A percentile compares a stretch with the other conserved stretches of the same genome.
Evolutionary conservation across 2,329 filamentous ascomycete species (phyloP).

Genomic region (Lomentospora prolificans): DNA sequence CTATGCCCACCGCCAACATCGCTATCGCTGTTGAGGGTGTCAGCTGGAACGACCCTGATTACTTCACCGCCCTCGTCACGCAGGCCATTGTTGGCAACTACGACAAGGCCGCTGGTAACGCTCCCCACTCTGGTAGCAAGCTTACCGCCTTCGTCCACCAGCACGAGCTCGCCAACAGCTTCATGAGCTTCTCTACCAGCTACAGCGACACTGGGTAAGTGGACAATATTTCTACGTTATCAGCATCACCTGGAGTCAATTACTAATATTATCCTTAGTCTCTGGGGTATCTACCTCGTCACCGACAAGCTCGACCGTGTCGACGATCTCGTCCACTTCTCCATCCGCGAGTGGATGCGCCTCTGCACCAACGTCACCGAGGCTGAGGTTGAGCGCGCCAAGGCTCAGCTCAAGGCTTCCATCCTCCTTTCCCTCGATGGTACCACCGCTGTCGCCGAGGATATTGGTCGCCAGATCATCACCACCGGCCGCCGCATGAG

Average conservation of each 20-base stretch:
- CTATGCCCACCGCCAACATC: constrained; percentile 91
- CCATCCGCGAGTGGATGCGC: constrained; percentile 95
- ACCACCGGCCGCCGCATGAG: constrained; percentile 88
- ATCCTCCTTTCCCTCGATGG: constrained; percentile 95
- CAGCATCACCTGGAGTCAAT: not conserved
- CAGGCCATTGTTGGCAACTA: constrained; percentile 99
- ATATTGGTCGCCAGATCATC: constrained; percentile 97
- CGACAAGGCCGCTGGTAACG: constrained; percentile 97
- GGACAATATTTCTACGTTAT: not conserved
- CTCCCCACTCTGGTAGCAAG: constrained; percentile 95
- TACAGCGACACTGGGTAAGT: constrained; percentile 97
- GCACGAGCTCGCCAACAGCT: constrained; percentile 95
- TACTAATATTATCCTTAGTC: constrained; percentile 40
- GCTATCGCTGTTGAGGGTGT: constrained; percentile 98
- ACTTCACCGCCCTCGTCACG: constrained; percentile 95
- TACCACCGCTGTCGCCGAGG: constrained; percentile 93
- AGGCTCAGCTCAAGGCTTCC: constrained; percentile 97
- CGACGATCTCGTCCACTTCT: constrained; percentile 96
- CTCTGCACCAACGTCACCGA: constrained; percentile 80
- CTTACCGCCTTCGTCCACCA: constrained; percentile 91
- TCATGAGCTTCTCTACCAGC: constrained; percentile 99
- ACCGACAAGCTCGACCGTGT: constrained; percentile 79
- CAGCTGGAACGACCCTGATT: constrained; percentile 98
- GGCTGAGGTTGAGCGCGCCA: constrained; percentile 93
- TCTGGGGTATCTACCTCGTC: constrained; percentile 99